Base-by-base conservation (phyloP, 306 rosid genomes). In the Amphicarpaea edgeworthii region DNA sequence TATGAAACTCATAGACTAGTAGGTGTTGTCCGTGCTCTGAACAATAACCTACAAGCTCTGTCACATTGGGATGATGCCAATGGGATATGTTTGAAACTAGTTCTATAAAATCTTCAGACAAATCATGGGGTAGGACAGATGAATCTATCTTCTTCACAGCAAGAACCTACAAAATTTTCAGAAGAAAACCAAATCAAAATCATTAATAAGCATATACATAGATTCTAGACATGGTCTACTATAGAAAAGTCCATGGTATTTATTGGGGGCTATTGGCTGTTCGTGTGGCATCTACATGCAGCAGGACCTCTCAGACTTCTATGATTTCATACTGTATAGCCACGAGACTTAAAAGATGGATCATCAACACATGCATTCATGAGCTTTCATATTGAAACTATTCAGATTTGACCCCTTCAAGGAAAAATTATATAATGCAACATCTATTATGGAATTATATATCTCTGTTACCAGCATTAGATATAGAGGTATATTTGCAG, bases 141-240 rank as follows among this genome's bases (percentile, higher is more conserved):
- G 99, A 90, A 87, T 92, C 96, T 66, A 96, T 81, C 85, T 96
- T 96, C 91, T 90, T 96, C 79, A 96, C 96, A 1, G 98, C 99
- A 77, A 88, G 93, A 86, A 96, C 93, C 99, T 96, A 71, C 42
- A 78, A 83, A 24, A 60, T 83, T 37, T 46, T 80, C 60, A 77
- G 12, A 61, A 75, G 74, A 53, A 60, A 28, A 77, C 4, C 20
- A 46, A 46, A 17, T 72, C 62, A 83, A 71, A 74, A 84, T 20
- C 79, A 72, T 54, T 34, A 63, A 43, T 8, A 70, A 53, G 58
- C 30, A 62, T 16, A 54, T 68, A 40, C 42, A 65, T n/a, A 30
- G 37, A 59, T 73, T 53, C 77, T 61, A 60, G 46, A 20, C 62
- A 43, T 37, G 50, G 59, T 37, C 61, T 17, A 45, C 40, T 19